phyloP scores from a whole-genome alignment of 345 rosid genomes.

The Sisymbrium altissimum region DNA sequence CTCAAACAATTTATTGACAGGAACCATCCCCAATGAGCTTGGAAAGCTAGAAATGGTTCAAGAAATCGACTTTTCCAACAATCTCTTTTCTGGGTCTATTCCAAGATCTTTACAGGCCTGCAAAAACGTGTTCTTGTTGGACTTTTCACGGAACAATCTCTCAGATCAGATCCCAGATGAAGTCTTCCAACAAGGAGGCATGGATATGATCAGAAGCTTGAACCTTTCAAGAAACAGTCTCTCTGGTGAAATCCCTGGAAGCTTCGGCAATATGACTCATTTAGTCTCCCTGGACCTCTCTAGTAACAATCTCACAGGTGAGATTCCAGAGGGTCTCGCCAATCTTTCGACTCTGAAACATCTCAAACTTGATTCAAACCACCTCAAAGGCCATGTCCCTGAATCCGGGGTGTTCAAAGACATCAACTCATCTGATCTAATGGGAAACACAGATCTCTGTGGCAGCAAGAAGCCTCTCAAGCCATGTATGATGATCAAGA shows the following conservation, averaged over 20 bases:
- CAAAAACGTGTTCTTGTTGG: slow-evolving; percentile 63
- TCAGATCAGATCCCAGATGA: slow-evolving; percentile 51
- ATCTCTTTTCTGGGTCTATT: slow-evolving; percentile 61
- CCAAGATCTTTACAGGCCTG: slow-evolving; percentile 57
- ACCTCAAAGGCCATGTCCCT: slow-evolving; percentile 72
- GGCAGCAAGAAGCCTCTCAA: slow-evolving; percentile 46
- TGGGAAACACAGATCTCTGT: slow-evolving; percentile 68
- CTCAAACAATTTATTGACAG: slow-evolving; percentile 59
- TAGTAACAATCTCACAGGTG: slow-evolving; percentile 53
- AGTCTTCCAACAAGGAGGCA: slow-evolving; percentile 35
- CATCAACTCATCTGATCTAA: slow-evolving; percentile 44
- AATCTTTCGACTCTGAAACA: slow-evolving; percentile 53
- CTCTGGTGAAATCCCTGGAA: slow-evolving; percentile 53
- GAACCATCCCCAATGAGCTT: slow-evolving; percentile 64
- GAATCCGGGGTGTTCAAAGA: slow-evolving; percentile 56
- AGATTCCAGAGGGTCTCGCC: slow-evolving; percentile 55
- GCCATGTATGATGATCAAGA: slow-evolving; percentile 41
- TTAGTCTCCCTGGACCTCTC: slow-evolving; percentile 67
- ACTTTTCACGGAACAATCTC: slow-evolving; percentile 65
- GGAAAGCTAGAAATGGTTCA: slow-evolving; percentile 69
- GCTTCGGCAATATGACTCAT: slow-evolving; percentile 44
- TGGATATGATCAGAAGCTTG: slow-evolving; percentile 46
- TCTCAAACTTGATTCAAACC: slow-evolving; percentile 68
- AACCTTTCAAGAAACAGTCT: slow-evolving; percentile 66
- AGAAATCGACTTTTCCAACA: slow-evolving; percentile 73